A percentile compares a stretch with the other conserved stretches of the same genome.
Evolutionary conservation across 2,329 filamentous ascomycete species (phyloP).

Genomic region (Pseudogymnoascus sp.): DNA sequence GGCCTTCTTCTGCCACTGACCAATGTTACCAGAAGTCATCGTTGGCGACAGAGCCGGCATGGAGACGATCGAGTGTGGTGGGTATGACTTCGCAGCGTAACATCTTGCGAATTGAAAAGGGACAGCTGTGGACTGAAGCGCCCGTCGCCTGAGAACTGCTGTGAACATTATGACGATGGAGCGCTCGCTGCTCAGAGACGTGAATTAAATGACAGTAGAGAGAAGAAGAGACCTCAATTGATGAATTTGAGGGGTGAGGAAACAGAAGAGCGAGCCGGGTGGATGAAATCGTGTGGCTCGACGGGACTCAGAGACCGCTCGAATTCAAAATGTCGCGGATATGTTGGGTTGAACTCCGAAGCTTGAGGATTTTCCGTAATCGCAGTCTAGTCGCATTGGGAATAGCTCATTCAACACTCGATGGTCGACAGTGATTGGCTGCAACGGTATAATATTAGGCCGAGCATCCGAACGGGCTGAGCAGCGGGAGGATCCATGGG

Average conservation of each 20-base stretch:
- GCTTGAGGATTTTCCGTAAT: constrained; percentile 8
- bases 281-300: constrained; percentile 2
- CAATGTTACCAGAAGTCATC: constrained; percentile 95
- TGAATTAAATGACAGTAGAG: constrained; percentile 1
- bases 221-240: constrained; percentile 2
- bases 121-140: constrained; percentile 43
- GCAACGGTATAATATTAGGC: background rate
- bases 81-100: constrained; percentile 63
- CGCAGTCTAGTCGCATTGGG: background rate
- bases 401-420: constrained; percentile 4
- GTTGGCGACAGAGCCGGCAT: constrained; percentile 98
- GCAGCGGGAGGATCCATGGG: constrained; percentile 1
- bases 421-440: background rate
- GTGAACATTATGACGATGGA: constrained; percentile 45
- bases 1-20: constrained; percentile 93
- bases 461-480: background rate
- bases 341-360: constrained; percentile 9
- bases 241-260: background rate
- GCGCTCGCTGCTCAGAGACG: background rate
- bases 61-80: constrained; percentile 86
- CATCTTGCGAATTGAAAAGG: constrained; percentile 51
- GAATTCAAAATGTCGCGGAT: constrained; percentile 7
- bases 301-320: constrained; percentile 6
- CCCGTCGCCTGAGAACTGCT: constrained; percentile 54
- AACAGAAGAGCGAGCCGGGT: background rate